Evolutionary conservation across 2,329 filamentous ascomycete genomes (phyloP).

Genomic region (Arachnomyces sp.): DNA sequence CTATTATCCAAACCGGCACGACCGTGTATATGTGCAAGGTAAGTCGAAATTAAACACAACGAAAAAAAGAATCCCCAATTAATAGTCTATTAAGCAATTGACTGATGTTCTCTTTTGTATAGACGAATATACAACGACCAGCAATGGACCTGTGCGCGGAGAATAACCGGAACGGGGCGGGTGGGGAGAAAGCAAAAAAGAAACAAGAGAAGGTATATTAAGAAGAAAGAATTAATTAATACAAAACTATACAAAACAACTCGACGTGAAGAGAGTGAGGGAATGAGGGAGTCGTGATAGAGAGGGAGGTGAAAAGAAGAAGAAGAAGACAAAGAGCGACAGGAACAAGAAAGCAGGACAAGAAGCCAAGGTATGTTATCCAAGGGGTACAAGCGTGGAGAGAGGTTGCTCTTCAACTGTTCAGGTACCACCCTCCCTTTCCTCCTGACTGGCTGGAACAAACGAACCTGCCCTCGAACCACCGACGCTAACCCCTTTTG

Average conservation of each 20-base stretch:
- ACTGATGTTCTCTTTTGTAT: no score
- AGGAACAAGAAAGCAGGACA: neutral
- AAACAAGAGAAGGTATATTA: slow-evolving; percentile 4
- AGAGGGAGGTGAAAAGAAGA: neutral
- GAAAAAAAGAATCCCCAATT: slow-evolving; percentile 50
- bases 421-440: no score
- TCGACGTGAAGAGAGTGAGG: neutral
- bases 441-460: no score
- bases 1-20: no score
- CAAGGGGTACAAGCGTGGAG: no score
- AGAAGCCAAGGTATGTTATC: neutral
- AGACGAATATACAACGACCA: slow-evolving; percentile 42
- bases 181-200: slow-evolving; percentile 1
- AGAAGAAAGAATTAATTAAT: neutral
- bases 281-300: neutral
- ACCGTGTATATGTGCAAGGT: no score
- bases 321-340: slow-evolving; percentile 1
- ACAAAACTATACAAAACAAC: neutral
- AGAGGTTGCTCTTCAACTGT: no score
- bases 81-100: slow-evolving; percentile 16
- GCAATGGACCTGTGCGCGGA: slow-evolving; percentile 17
- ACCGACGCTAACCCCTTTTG: no score
- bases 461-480: no score
- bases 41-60: slow-evolving; percentile 48
- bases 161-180: no score